Percentiles rank a stretch among this genome's conserved stretches.
phyloP scores from a whole-genome alignment of 163 green algal species.

The Scenedesmus sp. region DNA sequence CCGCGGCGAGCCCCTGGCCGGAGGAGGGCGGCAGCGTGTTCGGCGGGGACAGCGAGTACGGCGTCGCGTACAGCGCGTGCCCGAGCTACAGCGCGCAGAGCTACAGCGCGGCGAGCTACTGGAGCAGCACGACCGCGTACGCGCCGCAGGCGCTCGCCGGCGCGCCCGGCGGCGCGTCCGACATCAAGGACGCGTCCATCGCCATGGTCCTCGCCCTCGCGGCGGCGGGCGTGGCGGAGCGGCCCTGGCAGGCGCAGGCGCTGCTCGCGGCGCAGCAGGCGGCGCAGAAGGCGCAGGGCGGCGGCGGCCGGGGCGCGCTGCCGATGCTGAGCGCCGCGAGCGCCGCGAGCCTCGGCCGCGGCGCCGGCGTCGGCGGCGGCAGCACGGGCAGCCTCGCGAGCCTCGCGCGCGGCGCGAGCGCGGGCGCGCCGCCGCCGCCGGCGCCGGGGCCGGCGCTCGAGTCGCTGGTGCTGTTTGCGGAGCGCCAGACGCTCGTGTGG shows the following conservation, averaged over 20 bases:
- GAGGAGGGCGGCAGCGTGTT: not conserved
- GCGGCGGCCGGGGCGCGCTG: too few relatives aligned
- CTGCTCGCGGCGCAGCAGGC: slow-evolving; percentile 10
- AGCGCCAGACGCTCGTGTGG: slow-evolving; percentile 12
- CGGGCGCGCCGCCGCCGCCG: not conserved
- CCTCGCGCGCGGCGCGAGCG: not conserved
- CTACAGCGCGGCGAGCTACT: not conserved
- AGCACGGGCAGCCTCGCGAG: too few relatives aligned
- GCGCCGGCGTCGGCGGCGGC: too few relatives aligned
- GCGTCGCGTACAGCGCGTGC: not conserved
- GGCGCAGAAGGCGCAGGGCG: too few relatives aligned
- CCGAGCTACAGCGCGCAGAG: not conserved
- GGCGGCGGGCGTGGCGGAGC: not conserved
- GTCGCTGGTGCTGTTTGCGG: slow-evolving; percentile 1
- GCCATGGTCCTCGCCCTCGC: slow-evolving; percentile 16
- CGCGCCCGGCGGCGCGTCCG: not conserved
- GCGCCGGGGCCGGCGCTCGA: not conserved
- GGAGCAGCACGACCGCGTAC: slow-evolving; percentile 1
- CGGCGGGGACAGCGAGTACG: not conserved
- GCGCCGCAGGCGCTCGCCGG: too few relatives aligned
- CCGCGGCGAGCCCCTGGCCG: too few relatives aligned
- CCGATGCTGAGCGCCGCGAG: too few relatives aligned
- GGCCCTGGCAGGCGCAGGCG: not conserved
- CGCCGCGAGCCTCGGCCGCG: too few relatives aligned
- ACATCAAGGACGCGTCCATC: slow-evolving; percentile 31